Conservation (phyloP, 345 rosid species). For the Geranium brycei region DNA sequence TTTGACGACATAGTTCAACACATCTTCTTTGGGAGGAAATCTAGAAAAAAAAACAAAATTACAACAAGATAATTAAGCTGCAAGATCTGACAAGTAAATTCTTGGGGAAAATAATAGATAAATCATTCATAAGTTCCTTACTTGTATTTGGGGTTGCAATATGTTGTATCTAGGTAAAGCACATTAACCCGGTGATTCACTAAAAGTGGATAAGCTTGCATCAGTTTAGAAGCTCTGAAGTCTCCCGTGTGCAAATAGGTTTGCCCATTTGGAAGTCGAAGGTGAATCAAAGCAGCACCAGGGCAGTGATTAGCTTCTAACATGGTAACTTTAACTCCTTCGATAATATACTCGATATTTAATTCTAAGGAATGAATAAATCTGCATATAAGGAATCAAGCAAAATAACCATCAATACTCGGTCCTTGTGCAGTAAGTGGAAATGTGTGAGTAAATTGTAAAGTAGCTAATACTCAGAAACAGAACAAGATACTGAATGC, state of each 20-base stretch:
- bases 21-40: constrained; percentile 69
- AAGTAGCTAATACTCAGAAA: constrained; percentile 3
- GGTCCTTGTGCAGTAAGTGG: background rate
- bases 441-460: background rate
- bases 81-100: constrained; percentile 1
- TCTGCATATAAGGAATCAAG: constrained; percentile 17
- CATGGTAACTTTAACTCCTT: constrained; percentile 45
- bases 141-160: constrained; percentile 72
- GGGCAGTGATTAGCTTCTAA: constrained; percentile 79
- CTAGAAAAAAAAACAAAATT: constrained; percentile 20
- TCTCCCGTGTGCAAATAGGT: constrained; percentile 74
- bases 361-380: constrained; percentile 45
- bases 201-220: constrained; percentile 51
- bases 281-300: constrained; percentile 60
- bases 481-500: constrained; percentile 2
- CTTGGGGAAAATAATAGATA: background rate
- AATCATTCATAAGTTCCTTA: constrained; percentile 14
- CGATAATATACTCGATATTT: constrained; percentile 33
- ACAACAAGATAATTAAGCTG: constrained; percentile 1
- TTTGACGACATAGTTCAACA: constrained; percentile 40
- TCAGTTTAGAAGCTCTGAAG: constrained; percentile 58
- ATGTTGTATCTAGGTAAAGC: constrained; percentile 68
- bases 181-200: constrained; percentile 35
- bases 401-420: background rate
- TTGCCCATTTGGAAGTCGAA: constrained; percentile 41